Evolutionary conservation across 129 eudicot species (phyloP).

Genomic region (Flaveria robusta): DNA sequence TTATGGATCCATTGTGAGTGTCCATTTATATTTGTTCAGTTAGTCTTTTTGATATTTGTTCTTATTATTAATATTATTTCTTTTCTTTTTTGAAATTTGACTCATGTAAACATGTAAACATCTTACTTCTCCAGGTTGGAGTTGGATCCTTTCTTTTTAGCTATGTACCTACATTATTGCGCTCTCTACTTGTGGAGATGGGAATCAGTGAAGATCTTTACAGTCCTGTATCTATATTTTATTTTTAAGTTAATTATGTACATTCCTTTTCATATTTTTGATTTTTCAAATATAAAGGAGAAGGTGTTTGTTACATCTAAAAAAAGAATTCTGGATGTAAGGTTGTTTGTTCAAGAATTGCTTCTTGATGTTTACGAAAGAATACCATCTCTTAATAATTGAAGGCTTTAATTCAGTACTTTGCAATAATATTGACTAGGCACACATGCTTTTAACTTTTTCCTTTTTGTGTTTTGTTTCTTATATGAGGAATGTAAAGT

Average conservation of each 20-base stretch:
- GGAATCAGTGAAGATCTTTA: constrained; percentile 82
- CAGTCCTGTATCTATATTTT: constrained; percentile 94
- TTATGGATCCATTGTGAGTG: constrained; percentile 73
- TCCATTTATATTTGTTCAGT: constrained; percentile 20
- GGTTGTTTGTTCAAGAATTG: too few relatives aligned
- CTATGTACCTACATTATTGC: constrained; percentile 67
- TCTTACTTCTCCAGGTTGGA: constrained; percentile 60
- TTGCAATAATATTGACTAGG: too few relatives aligned
- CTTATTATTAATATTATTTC: not conserved
- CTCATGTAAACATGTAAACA: constrained; percentile 18
- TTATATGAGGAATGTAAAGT: not conserved
- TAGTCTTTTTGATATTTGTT: not conserved
- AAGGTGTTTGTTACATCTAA: too few relatives aligned
- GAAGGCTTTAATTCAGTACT: too few relatives aligned
- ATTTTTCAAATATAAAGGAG: too few relatives aligned
- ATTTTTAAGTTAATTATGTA: constrained; percentile 18
- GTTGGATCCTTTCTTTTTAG: constrained; percentile 69
- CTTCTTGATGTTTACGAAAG: too few relatives aligned
- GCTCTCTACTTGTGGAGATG: constrained; percentile 55
- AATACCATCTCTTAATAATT: too few relatives aligned
- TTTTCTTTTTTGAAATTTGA: not conserved
- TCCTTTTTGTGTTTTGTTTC: not conserved
- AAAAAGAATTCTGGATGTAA: too few relatives aligned
- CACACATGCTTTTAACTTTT: too few relatives aligned
- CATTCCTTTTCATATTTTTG: not conserved